phyloP scores from a whole-genome alignment of 2,329 filamentous ascomycete species.

The Botrytis tulipae region DNA sequence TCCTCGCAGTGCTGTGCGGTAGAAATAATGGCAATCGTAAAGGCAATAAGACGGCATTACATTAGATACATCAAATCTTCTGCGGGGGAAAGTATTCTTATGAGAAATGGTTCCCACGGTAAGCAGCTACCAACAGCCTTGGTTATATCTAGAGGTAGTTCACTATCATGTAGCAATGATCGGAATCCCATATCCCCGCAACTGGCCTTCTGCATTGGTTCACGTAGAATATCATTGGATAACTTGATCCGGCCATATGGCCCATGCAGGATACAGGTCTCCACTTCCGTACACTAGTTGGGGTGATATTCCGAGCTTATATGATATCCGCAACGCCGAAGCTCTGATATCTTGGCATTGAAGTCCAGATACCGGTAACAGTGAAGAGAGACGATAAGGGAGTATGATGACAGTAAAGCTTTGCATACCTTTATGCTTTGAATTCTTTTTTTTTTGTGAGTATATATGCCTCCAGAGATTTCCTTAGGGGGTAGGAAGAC shows the following conservation, averaged over 20 bases:
- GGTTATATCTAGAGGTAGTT: slow-evolving; percentile 31
- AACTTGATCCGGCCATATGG: slow-evolving; percentile 32
- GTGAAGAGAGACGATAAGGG: neutral
- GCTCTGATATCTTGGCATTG: slow-evolving; percentile 3
- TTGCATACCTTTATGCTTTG: slow-evolving; percentile 11
- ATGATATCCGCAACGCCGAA: slow-evolving; percentile 24
- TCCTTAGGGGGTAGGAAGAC: neutral
- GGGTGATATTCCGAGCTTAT: slow-evolving; percentile 26
- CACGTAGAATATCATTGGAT: slow-evolving; percentile 8
- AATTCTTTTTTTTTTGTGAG: neutral
- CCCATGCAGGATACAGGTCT: slow-evolving; percentile 27
- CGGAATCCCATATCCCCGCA: slow-evolving; percentile 28
- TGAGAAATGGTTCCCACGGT: neutral
- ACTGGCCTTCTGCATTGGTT: slow-evolving; percentile 24
- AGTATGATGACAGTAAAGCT: neutral
- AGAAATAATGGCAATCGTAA: slow-evolving; percentile 91
- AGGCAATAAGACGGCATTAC: slow-evolving; percentile 76
- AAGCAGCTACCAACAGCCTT: slow-evolving; percentile 24
- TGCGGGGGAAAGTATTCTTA: neutral
- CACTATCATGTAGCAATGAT: slow-evolving; percentile 25
- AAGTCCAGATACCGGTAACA: neutral
- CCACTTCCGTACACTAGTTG: slow-evolving; percentile 32
- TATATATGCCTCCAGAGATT: neutral
- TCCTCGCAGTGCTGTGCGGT: slow-evolving; percentile 82
- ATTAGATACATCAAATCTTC: slow-evolving; percentile 20